Percentiles rank a stretch among this genome's conserved stretches.
Evolutionary conservation across 2,329 filamentous ascomycete genomes (phyloP).

Genomic region (Aspergillus sp.): DNA sequence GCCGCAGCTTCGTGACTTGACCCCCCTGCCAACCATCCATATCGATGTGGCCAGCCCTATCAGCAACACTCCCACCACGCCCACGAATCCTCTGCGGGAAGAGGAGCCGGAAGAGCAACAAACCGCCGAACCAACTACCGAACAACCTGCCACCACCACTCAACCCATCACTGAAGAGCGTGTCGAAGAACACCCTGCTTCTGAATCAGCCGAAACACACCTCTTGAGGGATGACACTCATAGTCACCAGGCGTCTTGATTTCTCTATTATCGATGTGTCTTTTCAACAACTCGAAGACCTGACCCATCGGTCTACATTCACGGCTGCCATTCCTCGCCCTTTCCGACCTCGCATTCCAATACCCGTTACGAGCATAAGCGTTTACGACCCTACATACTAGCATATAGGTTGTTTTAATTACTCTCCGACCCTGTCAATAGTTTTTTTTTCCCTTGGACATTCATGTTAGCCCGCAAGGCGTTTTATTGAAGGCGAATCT

Average conservation of each 20-base stretch:
- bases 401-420: conserved; percentile 9
- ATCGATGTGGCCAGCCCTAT: conserved; percentile 33
- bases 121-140: neutral
- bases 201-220: neutral
- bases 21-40: conserved; percentile 35
- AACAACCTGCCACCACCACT: neutral
- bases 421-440: conserved; percentile 5
- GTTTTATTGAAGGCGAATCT: conserved; percentile 21
- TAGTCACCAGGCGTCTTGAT: neutral
- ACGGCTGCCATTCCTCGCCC: neutral
- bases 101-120: conserved; percentile 7
- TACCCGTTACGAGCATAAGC: conserved; percentile 12
- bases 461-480: conserved; percentile 28
- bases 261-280: neutral
- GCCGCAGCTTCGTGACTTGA: conserved; percentile 22
- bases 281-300: neutral
- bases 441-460: conserved; percentile 4
- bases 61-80: conserved; percentile 27
- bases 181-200: neutral
- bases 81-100: conserved; percentile 19
- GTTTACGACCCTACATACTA: conserved; percentile 17
- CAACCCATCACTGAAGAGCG: neutral
- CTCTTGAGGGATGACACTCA: neutral
- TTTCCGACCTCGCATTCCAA: conserved; percentile 4
- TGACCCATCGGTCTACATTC: neutral